Percentiles rank a stretch among this genome's conserved stretches.
Conservation (phyloP, 2,329 filamentous ascomycete species). For the Apiospora phragmitis region DNA sequence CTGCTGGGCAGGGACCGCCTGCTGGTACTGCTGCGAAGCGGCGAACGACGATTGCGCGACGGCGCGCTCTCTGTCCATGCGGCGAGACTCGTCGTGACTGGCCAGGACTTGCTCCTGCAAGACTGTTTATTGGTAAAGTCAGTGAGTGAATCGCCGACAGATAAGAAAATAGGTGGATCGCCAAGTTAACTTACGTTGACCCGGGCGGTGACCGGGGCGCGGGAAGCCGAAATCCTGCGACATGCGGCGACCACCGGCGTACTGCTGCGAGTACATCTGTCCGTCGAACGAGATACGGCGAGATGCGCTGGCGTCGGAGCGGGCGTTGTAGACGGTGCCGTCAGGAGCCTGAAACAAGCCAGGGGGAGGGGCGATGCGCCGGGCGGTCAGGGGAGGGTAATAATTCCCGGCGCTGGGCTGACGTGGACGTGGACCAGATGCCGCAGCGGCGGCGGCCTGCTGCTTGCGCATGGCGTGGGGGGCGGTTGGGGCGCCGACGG, state of each 20-base stretch:
- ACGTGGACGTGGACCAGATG: too few relatives aligned
- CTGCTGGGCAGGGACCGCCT: too few relatives aligned
- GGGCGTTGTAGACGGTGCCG: background rate
- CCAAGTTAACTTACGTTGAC: too few relatives aligned
- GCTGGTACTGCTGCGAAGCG: too few relatives aligned
- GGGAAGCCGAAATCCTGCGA: background rate
- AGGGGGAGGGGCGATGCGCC: background rate
- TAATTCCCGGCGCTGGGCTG: too few relatives aligned
- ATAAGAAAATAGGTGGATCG: too few relatives aligned
- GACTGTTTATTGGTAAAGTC: background rate
- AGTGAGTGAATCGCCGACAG: background rate
- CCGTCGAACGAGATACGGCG: background rate
- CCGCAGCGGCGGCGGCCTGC: background rate
- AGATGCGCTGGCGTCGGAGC: background rate
- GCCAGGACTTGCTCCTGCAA: background rate
- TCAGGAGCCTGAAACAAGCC: background rate
- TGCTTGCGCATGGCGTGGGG: background rate
- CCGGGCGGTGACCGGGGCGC: too few relatives aligned
- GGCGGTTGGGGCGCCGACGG: background rate
- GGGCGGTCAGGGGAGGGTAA: too few relatives aligned
- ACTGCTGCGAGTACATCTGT: background rate
- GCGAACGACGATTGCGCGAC: too few relatives aligned
- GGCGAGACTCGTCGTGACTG: too few relatives aligned
- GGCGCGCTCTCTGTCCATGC: too few relatives aligned
- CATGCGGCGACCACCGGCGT: background rate